Conservation (phyloP, 2,329 filamentous ascomycete genomes). For the Aspergillus unguis region DNA sequence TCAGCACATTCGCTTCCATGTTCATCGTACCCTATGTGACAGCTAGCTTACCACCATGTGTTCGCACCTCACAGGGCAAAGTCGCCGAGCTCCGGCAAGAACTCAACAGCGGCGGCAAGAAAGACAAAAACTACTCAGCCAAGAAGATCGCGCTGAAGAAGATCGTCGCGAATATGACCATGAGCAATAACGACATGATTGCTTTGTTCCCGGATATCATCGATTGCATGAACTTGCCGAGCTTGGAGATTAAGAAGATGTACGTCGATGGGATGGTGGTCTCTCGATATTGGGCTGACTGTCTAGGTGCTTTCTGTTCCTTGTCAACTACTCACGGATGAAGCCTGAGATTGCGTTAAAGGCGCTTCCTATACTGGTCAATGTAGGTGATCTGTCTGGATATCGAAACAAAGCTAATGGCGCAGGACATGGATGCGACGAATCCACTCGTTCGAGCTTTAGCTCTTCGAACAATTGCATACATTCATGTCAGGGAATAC, state of each 20-base stretch:
- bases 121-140: conserved; percentile 90
- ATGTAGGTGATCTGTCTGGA: conserved; percentile 50
- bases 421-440: conserved; percentile 83
- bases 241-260: conserved; percentile 99
- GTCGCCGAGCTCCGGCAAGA: conserved; percentile 94
- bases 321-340: conserved; percentile 94
- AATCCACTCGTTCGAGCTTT: conserved; percentile 92
- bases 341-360: conserved; percentile 93
- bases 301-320: conserved; percentile 89
- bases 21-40: conserved; percentile 24
- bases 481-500: conserved; percentile 94
- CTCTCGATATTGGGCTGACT: background rate
- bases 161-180: conserved; percentile 99
- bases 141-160: conserved; percentile 99
- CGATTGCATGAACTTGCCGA: conserved; percentile 89
- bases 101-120: conserved; percentile 89
- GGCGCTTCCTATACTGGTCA: conserved; percentile 80
- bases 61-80: conserved; percentile 73
- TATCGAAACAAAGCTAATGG: background rate
- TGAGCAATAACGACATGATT: conserved; percentile 99
- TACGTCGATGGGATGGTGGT: conserved; percentile 40
- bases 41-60: conserved; percentile 34
- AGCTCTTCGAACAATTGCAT: conserved; percentile 91
- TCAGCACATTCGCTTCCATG: conserved; percentile 25
- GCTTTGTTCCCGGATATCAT: conserved; percentile 94